phyloP scores from a whole-genome alignment of 192 early-diverging fungal species.

The Coemansia sp. region DNA sequence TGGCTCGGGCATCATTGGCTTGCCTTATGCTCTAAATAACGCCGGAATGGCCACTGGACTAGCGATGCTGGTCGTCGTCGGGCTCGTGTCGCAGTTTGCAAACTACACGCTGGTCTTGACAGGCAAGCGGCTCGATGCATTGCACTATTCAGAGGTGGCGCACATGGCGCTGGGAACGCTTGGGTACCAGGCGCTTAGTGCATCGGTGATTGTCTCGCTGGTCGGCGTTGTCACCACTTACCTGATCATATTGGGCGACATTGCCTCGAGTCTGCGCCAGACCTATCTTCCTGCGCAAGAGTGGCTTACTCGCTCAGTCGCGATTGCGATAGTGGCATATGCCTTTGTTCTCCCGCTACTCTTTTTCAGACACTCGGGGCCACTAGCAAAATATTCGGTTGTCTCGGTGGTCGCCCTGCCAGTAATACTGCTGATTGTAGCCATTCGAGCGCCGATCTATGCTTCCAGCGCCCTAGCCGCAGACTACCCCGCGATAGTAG shows the following conservation, averaged over 20 bases:
- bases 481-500: slow-evolving; percentile 31
- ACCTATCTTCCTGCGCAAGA: slow-evolving; percentile 22
- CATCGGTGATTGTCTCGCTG: slow-evolving; percentile 61
- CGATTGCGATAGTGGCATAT: slow-evolving; percentile 31
- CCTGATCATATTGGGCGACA: slow-evolving; percentile 38
- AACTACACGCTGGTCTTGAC: slow-evolving; percentile 60
- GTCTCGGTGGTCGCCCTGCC: slow-evolving; percentile 63
- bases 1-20: slow-evolving; percentile 65
- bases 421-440: slow-evolving; percentile 60
- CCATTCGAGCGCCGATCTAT: slow-evolving; percentile 58
- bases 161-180: slow-evolving; percentile 54
- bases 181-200: slow-evolving; percentile 62
- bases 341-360: slow-evolving; percentile 52
- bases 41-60: slow-evolving; percentile 62
- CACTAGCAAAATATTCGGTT: slow-evolving; percentile 59
- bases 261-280: slow-evolving; percentile 15
- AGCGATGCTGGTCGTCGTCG: slow-evolving; percentile 56
- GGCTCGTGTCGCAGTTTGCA: slow-evolving; percentile 57
- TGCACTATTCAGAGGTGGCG: slow-evolving; percentile 60
- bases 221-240: slow-evolving; percentile 54
- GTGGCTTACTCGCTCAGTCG: slow-evolving; percentile 6
- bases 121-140: slow-evolving; percentile 57
- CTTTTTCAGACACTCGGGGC: slow-evolving; percentile 65
- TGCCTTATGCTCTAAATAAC: slow-evolving; percentile 65
- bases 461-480: slow-evolving; percentile 6